These are phyloP conservation scores for Aureobasidium leucospermi DNA, from an alignment of 2,329 filamentous ascomycete genomes.

Conservation along the genomic window DNA sequence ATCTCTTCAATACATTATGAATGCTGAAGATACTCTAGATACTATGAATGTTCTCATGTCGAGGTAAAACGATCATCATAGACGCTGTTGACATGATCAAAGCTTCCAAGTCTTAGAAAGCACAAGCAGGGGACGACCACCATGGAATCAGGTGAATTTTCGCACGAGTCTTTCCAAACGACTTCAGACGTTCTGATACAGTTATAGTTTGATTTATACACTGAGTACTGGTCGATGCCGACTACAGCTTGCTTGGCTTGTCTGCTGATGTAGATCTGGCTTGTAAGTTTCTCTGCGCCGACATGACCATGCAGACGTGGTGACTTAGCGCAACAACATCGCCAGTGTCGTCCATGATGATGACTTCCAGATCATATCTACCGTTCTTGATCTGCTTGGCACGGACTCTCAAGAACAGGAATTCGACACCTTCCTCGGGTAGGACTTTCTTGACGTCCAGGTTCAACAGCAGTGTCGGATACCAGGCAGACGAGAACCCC, in stretches of 20 bases:
- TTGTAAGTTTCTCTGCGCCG: conserved; percentile 56
- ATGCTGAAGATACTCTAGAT: too few relatives aligned
- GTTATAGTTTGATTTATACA: not conserved
- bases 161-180: too few relatives aligned
- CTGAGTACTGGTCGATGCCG: not conserved
- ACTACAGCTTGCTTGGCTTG: conserved; percentile 12
- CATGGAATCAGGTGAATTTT: too few relatives aligned
- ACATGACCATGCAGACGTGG: conserved; percentile 59
- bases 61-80: too few relatives aligned
- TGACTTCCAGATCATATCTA: conserved; percentile 65
- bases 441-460: conserved; percentile 69
- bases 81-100: too few relatives aligned
- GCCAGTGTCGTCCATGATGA: conserved; percentile 55
- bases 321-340: conserved; percentile 61
- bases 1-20: too few relatives aligned
- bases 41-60: too few relatives aligned
- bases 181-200: not conserved
- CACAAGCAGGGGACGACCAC: too few relatives aligned
- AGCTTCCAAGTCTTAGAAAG: too few relatives aligned
- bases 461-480: conserved; percentile 68
- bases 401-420: conserved; percentile 59
- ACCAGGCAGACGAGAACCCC: conserved; percentile 51
- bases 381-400: conserved; percentile 64
- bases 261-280: conserved; percentile 30
- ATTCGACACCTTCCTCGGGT: conserved; percentile 61